Evolutionary conservation across 805 yeast species (phyloP), one percentile per base, ranked within the genome.

Genomic region (Nakazawaea ambrosiae): DNA sequence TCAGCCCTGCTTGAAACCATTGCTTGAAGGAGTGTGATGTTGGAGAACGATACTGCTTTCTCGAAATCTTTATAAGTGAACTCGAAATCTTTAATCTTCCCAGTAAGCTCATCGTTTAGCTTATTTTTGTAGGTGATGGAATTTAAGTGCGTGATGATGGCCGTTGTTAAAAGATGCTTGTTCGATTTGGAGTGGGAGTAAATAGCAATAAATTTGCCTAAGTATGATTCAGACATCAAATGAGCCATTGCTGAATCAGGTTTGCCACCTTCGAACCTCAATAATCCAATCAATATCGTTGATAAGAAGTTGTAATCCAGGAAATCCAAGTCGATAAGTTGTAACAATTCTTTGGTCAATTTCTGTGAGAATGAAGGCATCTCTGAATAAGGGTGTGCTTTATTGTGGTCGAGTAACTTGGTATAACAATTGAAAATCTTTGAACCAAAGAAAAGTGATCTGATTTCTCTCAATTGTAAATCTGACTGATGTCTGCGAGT

Each of bases 391-490:
- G 20, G 24, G 5, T 29, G 24, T 10, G 34, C 18, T 8, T 16
- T 12, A 11, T 20, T 12, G n/a, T 39, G 31, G 8, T 29, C 19
- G 31, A 4, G 19, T 5, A 29, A 14, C 24, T 12, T 26, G 14
- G 31, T 16, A 23, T 20, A 34, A 11, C n/a, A 9, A n/a, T 28
- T 27, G 12, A 34, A 31, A 16, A 39, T 6, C 30, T 39, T 39
- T 12, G 42, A 39, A 6, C 42, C 42, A 14, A 34, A 39, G 25
- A 39, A 34, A 18, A 39, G 20, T 10, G 34, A 18, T 17, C 31
- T 30, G 12, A 39, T 18, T 16, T 39, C 41, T 3, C 23, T 28
- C 24, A 39, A 26, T 23, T 39, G 31, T 12, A 28, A 12, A 20
- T 12, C n/a, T 10, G 20, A 18, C 11, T 26, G 8, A 7, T 5